These are phyloP conservation scores for Spiromastix sp. DNA, from an alignment of 2,329 filamentous ascomycete species.

Conservation along the genomic window DNA sequence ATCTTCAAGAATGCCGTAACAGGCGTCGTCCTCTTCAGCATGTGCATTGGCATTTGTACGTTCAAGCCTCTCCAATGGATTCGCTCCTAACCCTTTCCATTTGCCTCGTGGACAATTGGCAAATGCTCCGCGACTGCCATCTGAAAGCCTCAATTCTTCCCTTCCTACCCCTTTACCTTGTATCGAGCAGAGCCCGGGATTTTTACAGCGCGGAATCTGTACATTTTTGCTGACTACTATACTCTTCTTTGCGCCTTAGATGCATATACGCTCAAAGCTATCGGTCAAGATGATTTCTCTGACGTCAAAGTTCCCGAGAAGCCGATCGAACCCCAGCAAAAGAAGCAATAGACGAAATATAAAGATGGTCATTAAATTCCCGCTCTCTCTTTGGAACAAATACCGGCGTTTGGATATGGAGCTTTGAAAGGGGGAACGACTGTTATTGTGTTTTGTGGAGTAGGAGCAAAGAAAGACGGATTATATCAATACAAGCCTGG, in stretches of 20 bases:
- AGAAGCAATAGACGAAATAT: neutral
- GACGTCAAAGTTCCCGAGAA: slow-evolving; percentile 83
- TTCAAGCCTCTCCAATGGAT: slow-evolving; percentile 15
- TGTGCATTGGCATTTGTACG: slow-evolving; percentile 83
- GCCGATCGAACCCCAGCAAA: slow-evolving; percentile 29
- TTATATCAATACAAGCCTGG: too few relatives aligned
- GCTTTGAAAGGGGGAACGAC: too few relatives aligned
- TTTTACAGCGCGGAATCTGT: too few relatives aligned
- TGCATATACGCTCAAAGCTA: slow-evolving; percentile 64
- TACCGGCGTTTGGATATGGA: too few relatives aligned
- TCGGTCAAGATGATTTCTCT: slow-evolving; percentile 94
- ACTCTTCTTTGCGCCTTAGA: slow-evolving; percentile 30
- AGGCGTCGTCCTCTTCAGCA: slow-evolving; percentile 61
- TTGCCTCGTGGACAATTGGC: neutral
- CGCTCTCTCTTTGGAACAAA: too few relatives aligned
- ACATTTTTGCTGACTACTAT: too few relatives aligned
- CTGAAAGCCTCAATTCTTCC: too few relatives aligned
- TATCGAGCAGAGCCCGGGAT: too few relatives aligned
- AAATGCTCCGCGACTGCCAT: too few relatives aligned
- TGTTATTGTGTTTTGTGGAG: too few relatives aligned
- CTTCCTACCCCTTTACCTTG: neutral
- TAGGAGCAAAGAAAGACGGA: too few relatives aligned
- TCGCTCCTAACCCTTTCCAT: neutral
- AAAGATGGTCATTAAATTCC: neutral
- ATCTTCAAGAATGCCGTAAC: slow-evolving; percentile 80